A percentile compares a stretch with the other conserved stretches of the same genome.
phyloP scores from a whole-genome alignment of 495 filamentous ascomycete genomes.

The Tuber melanosporum region DNA sequence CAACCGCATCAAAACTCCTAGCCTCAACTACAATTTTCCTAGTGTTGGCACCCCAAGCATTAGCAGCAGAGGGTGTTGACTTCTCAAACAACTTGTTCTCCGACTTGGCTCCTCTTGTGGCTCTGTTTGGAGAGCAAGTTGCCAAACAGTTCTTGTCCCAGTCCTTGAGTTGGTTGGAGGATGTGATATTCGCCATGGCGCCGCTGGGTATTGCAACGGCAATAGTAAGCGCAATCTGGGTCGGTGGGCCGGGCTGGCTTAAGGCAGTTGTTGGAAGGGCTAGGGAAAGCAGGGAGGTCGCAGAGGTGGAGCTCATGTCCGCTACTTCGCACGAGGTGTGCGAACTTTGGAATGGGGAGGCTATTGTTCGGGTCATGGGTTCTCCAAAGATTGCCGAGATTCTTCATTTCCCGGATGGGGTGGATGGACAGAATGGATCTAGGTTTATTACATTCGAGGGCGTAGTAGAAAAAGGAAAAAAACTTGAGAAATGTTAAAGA shows the following conservation, averaged over 20 bases:
- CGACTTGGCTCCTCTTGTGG: constrained; percentile 12
- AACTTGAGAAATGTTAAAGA: too few species aligned
- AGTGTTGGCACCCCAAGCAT: not conserved
- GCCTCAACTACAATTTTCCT: not conserved
- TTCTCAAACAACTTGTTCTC: constrained; percentile 14
- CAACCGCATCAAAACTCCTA: not conserved
- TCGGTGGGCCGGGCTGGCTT: constrained; percentile 49
- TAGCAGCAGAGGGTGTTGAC: not conserved
- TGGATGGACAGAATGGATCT: too few species aligned
- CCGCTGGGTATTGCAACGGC: constrained; percentile 53
- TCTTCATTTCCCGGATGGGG: too few species aligned
- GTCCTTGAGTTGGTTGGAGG: constrained; percentile 46
- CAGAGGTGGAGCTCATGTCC: too few species aligned
- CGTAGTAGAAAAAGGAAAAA: too few species aligned
- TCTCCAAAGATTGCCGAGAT: too few species aligned
- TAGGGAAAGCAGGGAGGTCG: constrained; percentile 24
- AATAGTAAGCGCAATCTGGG: constrained; percentile 50
- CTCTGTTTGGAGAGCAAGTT: constrained; percentile 19
- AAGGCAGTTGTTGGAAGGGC: constrained; percentile 49
- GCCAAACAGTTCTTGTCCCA: constrained; percentile 53
- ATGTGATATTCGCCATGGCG: constrained; percentile 50
- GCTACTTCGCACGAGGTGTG: too few species aligned
- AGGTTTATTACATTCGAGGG: too few species aligned
- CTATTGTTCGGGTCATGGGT: too few species aligned
- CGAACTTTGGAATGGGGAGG: too few species aligned